These are phyloP conservation scores for Ocimum tenuiflorum DNA, from an alignment of 257 asterid species.

Conservation along the genomic window DNA sequence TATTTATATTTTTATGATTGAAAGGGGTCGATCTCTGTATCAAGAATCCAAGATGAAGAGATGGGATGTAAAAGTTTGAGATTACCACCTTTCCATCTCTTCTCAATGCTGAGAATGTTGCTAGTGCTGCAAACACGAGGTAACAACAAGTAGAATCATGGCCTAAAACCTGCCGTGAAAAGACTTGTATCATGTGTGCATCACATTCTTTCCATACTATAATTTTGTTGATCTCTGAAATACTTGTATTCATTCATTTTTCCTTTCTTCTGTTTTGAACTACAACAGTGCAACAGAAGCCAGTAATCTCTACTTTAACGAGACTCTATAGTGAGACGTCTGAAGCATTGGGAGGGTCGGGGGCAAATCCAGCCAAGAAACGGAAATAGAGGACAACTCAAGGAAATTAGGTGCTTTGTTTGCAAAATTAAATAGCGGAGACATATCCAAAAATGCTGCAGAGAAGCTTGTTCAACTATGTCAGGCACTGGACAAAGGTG, in stretches of 20 bases:
- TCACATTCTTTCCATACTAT: background rate
- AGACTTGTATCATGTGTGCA: too few relatives aligned
- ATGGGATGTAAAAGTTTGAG: background rate
- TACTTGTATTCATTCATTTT: background rate
- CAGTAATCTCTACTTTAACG: constrained; percentile 70
- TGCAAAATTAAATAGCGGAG: constrained; percentile 72
- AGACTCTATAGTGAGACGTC: constrained; percentile 71
- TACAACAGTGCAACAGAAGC: constrained; percentile 68
- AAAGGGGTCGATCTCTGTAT: background rate
- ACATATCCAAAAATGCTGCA: constrained; percentile 77
- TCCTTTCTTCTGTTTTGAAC: background rate
- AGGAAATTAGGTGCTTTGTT: constrained; percentile 73
- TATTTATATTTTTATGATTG: background rate
- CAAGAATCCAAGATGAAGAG: background rate
- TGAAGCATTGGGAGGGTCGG: constrained; percentile 72
- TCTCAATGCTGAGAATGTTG: too few relatives aligned
- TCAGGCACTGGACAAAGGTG: constrained; percentile 72
- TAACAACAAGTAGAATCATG: too few relatives aligned
- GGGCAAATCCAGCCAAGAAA: constrained; percentile 80
- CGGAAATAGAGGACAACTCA: constrained; percentile 90
- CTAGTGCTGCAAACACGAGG: too few relatives aligned
- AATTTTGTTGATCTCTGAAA: background rate
- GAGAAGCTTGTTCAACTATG: constrained; percentile 84
- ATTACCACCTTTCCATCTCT: too few relatives aligned
- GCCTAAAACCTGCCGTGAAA: too few relatives aligned